Evolutionary conservation across 139 green algal species (phyloP), one percentile per base, ranked within the genome.

Genomic region (Chlorella vulgaris): DNA sequence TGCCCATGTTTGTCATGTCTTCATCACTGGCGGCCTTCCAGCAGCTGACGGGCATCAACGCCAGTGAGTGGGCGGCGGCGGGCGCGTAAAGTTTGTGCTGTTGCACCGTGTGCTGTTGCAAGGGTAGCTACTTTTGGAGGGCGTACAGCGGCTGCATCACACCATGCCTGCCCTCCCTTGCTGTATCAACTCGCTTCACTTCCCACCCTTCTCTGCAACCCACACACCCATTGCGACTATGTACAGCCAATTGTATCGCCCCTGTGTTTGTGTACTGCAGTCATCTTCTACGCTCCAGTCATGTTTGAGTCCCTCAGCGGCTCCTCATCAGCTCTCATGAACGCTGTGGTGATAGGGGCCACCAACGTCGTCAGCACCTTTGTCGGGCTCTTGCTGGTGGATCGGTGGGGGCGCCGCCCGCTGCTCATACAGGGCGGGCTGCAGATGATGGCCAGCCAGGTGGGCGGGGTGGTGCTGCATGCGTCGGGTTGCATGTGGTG

Each of bases 401-500:
- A 94, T 76, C 31, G 50, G 22, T 58, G 85, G 5, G 88, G 90
- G n/a, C 73, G 90, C 29, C 47, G 65, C 24, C 51, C 80, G 29
- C 80, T 94, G 60, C 90, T 95, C 42, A 75, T 95, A 19, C 68
- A 88, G 66, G 91, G 86, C 2, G 91, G 91, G 22, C 38, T 91
- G 5, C 88, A 92, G 85, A 94, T 94, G 90, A 47, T 88, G n/a
- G 43, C 87, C 26, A 77, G 62, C 63, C 84, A 92, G 86, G 81
- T 89, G n/a, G 22, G 81, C 38, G n/a, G n/a, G n/a, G n/a, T n/a
- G n/a, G n/a, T n/a, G n/a, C n/a, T n/a, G n/a, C n/a, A n/a, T n/a
- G n/a, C n/a, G n/a, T n/a, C n/a, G n/a, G n/a, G n/a, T n/a, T n/a
- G n/a, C n/a, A n/a, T n/a, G n/a, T n/a, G n/a, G n/a, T n/a, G n/a